Conservation (phyloP, 306 rosid species). For the Sophora flavescens region DNA sequence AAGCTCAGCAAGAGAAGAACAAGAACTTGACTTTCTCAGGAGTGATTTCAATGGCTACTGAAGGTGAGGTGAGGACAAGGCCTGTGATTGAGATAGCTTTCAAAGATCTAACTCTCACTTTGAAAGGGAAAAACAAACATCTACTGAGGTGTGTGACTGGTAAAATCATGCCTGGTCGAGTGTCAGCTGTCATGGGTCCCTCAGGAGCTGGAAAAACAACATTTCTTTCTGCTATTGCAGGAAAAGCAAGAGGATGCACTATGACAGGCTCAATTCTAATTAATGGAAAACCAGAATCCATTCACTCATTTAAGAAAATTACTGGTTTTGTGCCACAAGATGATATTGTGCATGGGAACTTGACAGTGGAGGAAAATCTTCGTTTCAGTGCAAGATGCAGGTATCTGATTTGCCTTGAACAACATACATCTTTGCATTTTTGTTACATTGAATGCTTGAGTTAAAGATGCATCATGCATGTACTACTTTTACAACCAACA, state of each 20-base stretch:
- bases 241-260: constrained; percentile 63
- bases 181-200: constrained; percentile 73
- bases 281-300: constrained; percentile 61
- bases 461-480: background rate
- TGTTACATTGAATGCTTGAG: background rate
- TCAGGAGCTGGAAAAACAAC: constrained; percentile 71
- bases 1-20: constrained; percentile 61
- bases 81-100: constrained; percentile 64
- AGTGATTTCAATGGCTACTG: constrained; percentile 65
- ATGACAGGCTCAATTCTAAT: constrained; percentile 57
- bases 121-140: constrained; percentile 57
- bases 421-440: background rate
- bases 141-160: constrained; percentile 62
- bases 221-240: constrained; percentile 62
- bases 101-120: constrained; percentile 62
- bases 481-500: background rate
- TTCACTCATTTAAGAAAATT: constrained; percentile 59
- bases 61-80: constrained; percentile 54
- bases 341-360: constrained; percentile 69
- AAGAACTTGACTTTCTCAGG: constrained; percentile 63
- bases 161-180: constrained; percentile 64
- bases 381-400: constrained; percentile 70
- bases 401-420: constrained; percentile 35
- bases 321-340: constrained; percentile 71
- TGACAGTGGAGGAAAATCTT: constrained; percentile 73